Base-by-base conservation (phyloP, 163 green algal genomes). In the Coccomyxa subellipsoidea region DNA sequence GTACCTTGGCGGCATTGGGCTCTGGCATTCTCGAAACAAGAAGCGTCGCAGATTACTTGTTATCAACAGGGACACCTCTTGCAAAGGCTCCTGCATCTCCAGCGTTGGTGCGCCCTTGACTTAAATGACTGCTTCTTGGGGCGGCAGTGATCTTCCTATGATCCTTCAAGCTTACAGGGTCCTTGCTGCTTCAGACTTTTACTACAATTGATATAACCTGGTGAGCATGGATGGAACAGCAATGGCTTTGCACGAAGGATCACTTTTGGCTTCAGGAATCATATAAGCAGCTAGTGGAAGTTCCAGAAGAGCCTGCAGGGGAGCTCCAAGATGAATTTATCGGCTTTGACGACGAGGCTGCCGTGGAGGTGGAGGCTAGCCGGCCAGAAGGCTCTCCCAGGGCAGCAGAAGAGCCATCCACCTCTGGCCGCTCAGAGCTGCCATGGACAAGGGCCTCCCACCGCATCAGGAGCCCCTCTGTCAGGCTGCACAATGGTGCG, bases 401-500 rank as follows among this genome's bases (percentile, higher is more conserved):
- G 29, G 75, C 75, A 36, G 75, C 32, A 34, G 76, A 71, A 27
- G 39, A 71, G 39, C 31, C 40, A 7, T 40, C 76, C n/a, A 38
- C 76, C 39, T 53, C 39, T 37, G 78, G 37, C 36, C 59, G 29
- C 5, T 35, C 9, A 38, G 35, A 29, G 21, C 70, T 84, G 37
- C 83, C 83, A 21, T 87, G 83, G 83, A 54, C 71, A 35, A 40
- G 38, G 7, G 75, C 75, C 70, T 87, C 83, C 3, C 38, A 34
- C 25, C 73, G 80, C 54, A 91, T 93, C 2, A 59, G 40, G 47
- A 88, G 78, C 79, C 87, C 87, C 5, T 37, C 85, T 36, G 84
- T 93, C 40, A 83, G 90, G 9, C 82, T 93, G 31, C 90, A 93
- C 71, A 88, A 91, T 38, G 88, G 88, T 84, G 59, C 8, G 18